phyloP scores from a whole-genome alignment of 257 asterid genomes.

The Plectranthus barbatus region DNA sequence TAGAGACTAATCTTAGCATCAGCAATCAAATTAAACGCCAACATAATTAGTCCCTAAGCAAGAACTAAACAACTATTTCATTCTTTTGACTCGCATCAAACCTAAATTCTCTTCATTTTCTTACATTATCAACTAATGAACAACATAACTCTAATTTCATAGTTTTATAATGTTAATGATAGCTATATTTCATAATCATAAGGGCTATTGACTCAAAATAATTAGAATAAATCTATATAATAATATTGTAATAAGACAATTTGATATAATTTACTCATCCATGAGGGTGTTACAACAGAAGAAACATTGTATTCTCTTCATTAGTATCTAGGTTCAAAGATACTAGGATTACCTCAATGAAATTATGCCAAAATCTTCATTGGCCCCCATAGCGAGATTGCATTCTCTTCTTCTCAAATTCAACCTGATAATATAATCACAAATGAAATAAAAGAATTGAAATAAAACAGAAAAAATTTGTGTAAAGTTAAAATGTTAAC shows the following conservation, averaged over 20 bases:
- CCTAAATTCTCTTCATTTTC: no score
- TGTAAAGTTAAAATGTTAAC: neutral
- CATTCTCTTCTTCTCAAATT: constrained; percentile 54
- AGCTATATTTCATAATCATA: neutral
- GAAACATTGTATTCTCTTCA: neutral
- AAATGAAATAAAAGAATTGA: neutral
- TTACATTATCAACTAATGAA: no score
- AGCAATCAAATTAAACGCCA: no score
- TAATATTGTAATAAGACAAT: neutral
- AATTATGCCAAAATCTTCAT: constrained; percentile 1
- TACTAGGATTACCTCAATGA: neutral
- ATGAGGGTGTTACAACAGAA: neutral
- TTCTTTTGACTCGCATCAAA: no score
- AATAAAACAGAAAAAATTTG: neutral
- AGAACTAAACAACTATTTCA: no score
- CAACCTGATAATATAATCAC: constrained; percentile 39
- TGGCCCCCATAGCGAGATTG: constrained; percentile 33
- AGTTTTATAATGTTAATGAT: neutral
- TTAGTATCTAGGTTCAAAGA: neutral
- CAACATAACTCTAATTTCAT: no score
- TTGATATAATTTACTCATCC: constrained; percentile 4
- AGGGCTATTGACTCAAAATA: neutral
- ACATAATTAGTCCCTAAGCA: no score
- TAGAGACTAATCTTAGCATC: no score
- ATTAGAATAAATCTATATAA: constrained; percentile 3